Base-by-base conservation (phyloP, 257 asterid species). In the Rehmannia glutinosa region DNA sequence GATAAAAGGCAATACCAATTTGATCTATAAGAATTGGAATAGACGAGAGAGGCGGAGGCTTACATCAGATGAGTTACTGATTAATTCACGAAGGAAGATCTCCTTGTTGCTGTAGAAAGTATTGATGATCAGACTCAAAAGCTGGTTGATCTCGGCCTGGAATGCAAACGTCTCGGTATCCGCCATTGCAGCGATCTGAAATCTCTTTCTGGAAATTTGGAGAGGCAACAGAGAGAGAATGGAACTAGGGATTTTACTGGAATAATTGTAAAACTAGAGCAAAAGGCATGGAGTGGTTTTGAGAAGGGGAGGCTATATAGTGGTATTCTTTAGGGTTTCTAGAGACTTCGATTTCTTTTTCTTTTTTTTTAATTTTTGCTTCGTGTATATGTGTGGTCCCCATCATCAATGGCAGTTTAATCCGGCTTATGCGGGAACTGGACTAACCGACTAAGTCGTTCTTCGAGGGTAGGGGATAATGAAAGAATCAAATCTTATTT, bases 51-150 rank as follows among this genome's bases (percentile, higher is more conserved):
- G 19, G 41, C 9, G 69, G 38, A 53, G n/a, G 15, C 84, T 84
- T 70, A 82, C 91, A 71, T 85, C 91, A 3, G 91, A 85, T 8
- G 91, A 78, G 71, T 85, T 85, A 35, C 86, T 82, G 74, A 85
- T 85, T 12, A 85, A 72, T 32, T 85, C 88, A 58, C 88, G 81
- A 5, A 85, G 88, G 19, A 85, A 85, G 75, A 85, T 85, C 86
- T 85, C 91, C 68, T 85, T 85, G 86, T 85, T 85, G 77, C 88
- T 82, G 78, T 84, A 84, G 66, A 84, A 84, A 32, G 91, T 84
- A 74, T 80, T 84, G 81, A 84, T 84, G 63, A 84, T 84, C 24
- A 84, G 76, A 77, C 91, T 84, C 64, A 84, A 35, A 8, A 84
- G 75, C 83, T 84, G 90, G 72, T 84, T 84, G 69, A 84, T 84